Evolutionary conservation across 306 rosid genomes (phyloP).

Genomic region (Ammopiptanthus mongolicus): DNA sequence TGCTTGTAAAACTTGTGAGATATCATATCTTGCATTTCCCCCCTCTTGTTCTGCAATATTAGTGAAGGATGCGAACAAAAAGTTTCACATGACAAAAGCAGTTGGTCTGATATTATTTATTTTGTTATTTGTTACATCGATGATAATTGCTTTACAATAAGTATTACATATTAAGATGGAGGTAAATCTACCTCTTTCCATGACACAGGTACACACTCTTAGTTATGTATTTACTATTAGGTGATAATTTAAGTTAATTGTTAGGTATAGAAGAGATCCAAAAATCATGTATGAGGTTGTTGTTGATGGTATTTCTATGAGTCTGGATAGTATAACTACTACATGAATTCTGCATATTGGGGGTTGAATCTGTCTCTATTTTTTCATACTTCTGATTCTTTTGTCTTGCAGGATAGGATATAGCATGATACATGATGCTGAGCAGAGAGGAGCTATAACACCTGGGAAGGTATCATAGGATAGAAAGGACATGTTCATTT

Average conservation of each 20-base stretch:
- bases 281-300: not conserved
- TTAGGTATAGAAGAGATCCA: not conserved
- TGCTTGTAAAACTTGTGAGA: not conserved
- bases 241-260: not conserved
- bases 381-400: constrained; percentile 1
- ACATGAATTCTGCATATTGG: not conserved
- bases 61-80: not conserved
- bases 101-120: not conserved
- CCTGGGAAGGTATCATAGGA: constrained; percentile 77
- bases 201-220: not conserved
- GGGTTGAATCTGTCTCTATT: not conserved
- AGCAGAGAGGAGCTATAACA: constrained; percentile 73
- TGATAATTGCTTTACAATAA: not conserved
- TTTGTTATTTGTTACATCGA: not conserved
- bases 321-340: not conserved
- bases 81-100: not conserved
- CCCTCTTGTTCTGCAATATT: not conserved
- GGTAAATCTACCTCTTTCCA: not conserved
- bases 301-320: not conserved
- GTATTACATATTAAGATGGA: not conserved
- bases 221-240: not conserved
- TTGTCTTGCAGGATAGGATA: constrained; percentile 76
- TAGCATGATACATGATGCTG: constrained; percentile 93
- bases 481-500: constrained; percentile 1
- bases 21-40: not conserved